Evolutionary conservation across 306 rosid genomes (phyloP).

Genomic region (Crotalaria pallida): DNA sequence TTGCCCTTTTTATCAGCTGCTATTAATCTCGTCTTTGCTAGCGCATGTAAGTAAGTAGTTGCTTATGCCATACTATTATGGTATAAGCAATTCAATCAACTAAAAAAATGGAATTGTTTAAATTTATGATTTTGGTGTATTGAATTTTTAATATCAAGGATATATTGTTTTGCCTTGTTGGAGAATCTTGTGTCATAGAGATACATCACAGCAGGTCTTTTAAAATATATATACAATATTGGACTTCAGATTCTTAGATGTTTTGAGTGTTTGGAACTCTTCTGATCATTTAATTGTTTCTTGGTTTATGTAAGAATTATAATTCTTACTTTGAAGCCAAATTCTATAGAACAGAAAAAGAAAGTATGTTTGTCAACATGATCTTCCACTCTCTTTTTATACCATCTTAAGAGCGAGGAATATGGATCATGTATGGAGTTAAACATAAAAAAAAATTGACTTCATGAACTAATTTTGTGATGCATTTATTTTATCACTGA

Average conservation of each 20-base stretch:
- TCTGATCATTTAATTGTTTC: too few species aligned
- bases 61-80: not conserved
- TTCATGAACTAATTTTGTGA: not conserved
- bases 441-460: not conserved
- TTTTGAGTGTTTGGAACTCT: too few species aligned
- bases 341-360: not conserved
- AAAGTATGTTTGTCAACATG: not conserved
- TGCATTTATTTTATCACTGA: too few species aligned
- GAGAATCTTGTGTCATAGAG: constrained; percentile 2
- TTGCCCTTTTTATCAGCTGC: not conserved
- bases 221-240: not conserved
- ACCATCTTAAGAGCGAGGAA: not conserved
- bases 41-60: not conserved
- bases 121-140: not conserved
- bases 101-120: constrained; percentile 1
- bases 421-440: not conserved
- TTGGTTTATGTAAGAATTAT: too few species aligned
- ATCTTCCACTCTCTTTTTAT: not conserved
- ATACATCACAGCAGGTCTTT: too few species aligned
- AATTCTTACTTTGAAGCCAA: too few species aligned
- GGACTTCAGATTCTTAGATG: not conserved
- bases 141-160: not conserved
- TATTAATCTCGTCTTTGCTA: not conserved
- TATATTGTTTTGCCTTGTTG: not conserved
- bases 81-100: not conserved